These are phyloP conservation scores for Apophysomyces ossiformis DNA, from an alignment of 371 early-diverging fungal genomes.

Conservation along the genomic window DNA sequence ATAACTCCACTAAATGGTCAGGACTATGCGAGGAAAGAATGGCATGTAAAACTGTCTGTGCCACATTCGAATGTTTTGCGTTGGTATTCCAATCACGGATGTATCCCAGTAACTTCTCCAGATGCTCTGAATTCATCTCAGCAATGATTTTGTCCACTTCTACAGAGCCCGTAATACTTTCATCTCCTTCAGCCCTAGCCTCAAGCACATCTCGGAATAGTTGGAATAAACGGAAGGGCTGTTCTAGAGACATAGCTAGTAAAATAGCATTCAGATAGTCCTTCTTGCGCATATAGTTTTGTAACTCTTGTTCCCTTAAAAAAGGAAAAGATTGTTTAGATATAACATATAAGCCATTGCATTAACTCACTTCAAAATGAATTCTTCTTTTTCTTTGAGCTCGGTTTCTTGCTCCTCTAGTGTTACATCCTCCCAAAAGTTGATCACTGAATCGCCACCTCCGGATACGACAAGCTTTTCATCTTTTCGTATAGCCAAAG, in stretches of 20 bases:
- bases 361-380: conserved; percentile 62
- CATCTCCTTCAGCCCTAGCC: conserved; percentile 51
- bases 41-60: conserved; percentile 83
- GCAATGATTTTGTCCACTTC: conserved; percentile 70
- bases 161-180: conserved; percentile 65
- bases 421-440: conserved; percentile 93
- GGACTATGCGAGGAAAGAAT: conserved; percentile 70
- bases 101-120: conserved; percentile 81
- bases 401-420: conserved; percentile 77
- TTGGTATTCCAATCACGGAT: conserved; percentile 96
- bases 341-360: background rate
- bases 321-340: conserved; percentile 10
- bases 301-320: conserved; percentile 87
- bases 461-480: conserved; percentile 85
- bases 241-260: conserved; percentile 88
- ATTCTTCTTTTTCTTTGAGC: conserved; percentile 68
- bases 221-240: conserved; percentile 81
- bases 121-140: conserved; percentile 58
- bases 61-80: conserved; percentile 75
- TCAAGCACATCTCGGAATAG: conserved; percentile 75
- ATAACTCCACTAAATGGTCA: conserved; percentile 71
- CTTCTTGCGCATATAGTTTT: conserved; percentile 81
- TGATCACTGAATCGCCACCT: conserved; percentile 89
- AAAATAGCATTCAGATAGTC: conserved; percentile 93
- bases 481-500: conserved; percentile 74